Conservation (phyloP, 139 green algal species). For the Chlorella sp. region DNA sequence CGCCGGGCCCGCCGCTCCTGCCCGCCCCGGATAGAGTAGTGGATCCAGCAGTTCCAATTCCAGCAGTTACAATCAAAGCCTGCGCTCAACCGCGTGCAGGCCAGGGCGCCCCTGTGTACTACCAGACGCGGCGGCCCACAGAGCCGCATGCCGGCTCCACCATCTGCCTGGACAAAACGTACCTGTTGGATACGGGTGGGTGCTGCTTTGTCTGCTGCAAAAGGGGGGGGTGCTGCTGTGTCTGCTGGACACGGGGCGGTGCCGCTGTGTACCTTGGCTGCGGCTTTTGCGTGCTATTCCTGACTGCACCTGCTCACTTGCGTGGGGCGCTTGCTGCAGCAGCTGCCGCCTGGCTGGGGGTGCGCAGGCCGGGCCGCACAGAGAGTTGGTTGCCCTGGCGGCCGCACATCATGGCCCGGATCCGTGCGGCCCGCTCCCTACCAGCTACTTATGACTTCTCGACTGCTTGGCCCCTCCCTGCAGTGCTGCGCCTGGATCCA, state of each 20-base stretch:
- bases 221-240: neutral
- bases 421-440: too few relatives aligned
- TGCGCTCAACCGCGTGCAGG: neutral
- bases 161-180: constrained; percentile 31
- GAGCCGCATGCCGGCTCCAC: constrained; percentile 3
- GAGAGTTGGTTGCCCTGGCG: too few relatives aligned
- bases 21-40: too few relatives aligned
- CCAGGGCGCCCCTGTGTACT: constrained; percentile 17
- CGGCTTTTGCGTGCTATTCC: too few relatives aligned
- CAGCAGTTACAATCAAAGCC: neutral
- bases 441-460: too few relatives aligned
- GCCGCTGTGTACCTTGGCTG: too few relatives aligned
- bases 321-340: neutral
- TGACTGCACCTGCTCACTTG: too few relatives aligned
- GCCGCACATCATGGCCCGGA: too few relatives aligned
- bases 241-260: neutral
- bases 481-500: constrained; percentile 21
- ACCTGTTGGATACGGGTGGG: constrained; percentile 21
- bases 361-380: too few relatives aligned
- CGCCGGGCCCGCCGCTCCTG: too few relatives aligned
- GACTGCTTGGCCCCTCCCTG: neutral
- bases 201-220: neutral
- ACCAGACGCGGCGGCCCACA: constrained; percentile 8
- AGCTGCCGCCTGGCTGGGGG: neutral
- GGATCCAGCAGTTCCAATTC: neutral